Conservation (phyloP, 2,329 filamentous ascomycete genomes). For the Venturia nashicola region DNA sequence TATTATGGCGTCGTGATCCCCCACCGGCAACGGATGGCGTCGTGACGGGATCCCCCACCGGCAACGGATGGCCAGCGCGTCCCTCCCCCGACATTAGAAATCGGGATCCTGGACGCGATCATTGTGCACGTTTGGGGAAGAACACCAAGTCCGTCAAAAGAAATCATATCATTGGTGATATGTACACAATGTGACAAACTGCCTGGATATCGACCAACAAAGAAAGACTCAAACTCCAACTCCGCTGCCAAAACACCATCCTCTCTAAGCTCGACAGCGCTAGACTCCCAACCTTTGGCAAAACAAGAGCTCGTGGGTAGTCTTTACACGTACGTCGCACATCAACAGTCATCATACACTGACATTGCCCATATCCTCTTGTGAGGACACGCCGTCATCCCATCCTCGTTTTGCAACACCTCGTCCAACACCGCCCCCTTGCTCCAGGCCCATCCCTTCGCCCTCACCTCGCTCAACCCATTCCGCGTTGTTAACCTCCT, state of each 20-base stretch:
- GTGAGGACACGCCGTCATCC: not conserved
- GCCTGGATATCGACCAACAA: not conserved
- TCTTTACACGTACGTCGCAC: not conserved
- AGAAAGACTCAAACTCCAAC: not conserved
- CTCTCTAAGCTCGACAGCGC: not conserved
- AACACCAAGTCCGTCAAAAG: not conserved
- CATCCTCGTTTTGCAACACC: not conserved
- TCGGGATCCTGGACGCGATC: not conserved
- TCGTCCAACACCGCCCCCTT: constrained; percentile 2
- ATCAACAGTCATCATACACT: constrained; percentile 4
- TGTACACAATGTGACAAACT: not conserved
- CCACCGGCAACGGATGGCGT: too few species aligned
- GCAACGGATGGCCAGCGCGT: not conserved
- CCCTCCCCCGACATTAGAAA: not conserved
- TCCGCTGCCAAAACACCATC: not conserved
- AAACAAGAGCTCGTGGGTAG: not conserved
- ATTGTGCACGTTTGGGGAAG: not conserved
- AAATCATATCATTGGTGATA: not conserved
- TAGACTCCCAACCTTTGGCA: not conserved
- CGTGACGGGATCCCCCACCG: too few species aligned
- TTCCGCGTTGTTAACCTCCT: constrained; percentile 47
- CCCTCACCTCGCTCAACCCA: constrained; percentile 31
- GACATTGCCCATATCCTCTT: constrained; percentile 8
- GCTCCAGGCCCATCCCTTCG: constrained; percentile 3
- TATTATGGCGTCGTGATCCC: too few species aligned